Evolutionary conservation across 495 filamentous ascomycete species (phyloP), one percentile per base, ranked within the genome.

Genomic region (Usnea hakonensis): DNA sequence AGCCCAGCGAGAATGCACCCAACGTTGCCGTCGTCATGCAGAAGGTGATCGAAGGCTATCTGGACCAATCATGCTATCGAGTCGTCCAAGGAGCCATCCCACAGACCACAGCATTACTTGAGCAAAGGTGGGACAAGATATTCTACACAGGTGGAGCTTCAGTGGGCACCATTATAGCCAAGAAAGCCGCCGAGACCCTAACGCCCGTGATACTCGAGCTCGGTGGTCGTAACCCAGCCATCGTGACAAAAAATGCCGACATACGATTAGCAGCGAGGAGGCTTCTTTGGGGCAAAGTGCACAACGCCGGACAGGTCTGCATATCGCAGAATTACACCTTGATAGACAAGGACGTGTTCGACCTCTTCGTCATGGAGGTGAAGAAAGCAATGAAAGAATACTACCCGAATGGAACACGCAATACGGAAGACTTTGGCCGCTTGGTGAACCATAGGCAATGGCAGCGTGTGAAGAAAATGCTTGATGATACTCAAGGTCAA

Each of bases 81-180:
- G 79, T 93, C 56, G 80, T 96, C 60, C 92, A 96, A 72, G 94
- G 94, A 58, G 83, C 77, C 10, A 70, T 95, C 36, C 78, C 86
- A 30, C 90, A 96, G 79, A 90, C 88, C 4, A 89, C 88, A 21
- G 86, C 86, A 8, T 75, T 97, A 38, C 78, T 98, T 16, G 83
- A 91, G 56, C 83, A 91, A 74, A 91, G 91, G 68, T 98, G 91
- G 90, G 92, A 95, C 74, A 96, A 96, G 80, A 93, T 98, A 67
- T 93, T 95, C 78, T 98, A 95, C 77, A 98, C 94, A 19, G 94
- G 94, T 52, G 83, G 81, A 65, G 76, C 79, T 14, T 76, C 69
- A 40, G 92, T 97, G 41, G 94, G 89, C 57, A 89, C 80, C 53
- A 93, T 97, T 74, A 85, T 98, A 66, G 84, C 91, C 28, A 90